phyloP scores from a whole-genome alignment of 176 grass and related monocot species.

The Phyllostachys edulis region DNA sequence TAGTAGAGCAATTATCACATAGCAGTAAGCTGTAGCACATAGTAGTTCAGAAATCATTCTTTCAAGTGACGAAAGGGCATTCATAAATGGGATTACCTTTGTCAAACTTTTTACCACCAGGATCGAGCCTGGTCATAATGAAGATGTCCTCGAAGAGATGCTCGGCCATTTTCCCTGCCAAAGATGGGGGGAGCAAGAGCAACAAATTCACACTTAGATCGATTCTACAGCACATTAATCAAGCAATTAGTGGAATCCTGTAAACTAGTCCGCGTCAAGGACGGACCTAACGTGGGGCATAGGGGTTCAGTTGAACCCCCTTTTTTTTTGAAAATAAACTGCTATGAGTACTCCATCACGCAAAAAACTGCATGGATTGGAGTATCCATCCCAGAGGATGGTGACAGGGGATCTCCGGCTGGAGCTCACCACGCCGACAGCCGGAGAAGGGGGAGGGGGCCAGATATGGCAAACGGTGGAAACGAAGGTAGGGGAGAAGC shows the following conservation, averaged over 20 bases:
- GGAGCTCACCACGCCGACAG: too few species aligned
- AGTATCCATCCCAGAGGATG: too few species aligned
- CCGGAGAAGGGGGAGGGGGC: too few species aligned
- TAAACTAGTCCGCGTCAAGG: too few species aligned
- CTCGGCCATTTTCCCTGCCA: conserved; percentile 39
- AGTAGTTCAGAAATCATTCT: not conserved
- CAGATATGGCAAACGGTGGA: too few species aligned
- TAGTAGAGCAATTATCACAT: not conserved
- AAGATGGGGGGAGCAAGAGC: not conserved
- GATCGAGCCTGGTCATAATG: conserved; percentile 37
- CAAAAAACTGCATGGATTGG: too few species aligned
- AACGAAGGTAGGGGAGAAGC: too few species aligned
- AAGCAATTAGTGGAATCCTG: not conserved
- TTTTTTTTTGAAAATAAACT: too few species aligned
- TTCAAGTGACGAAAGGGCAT: not conserved
- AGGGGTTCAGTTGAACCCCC: too few species aligned
- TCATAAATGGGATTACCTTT: conserved; percentile 43
- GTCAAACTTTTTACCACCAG: conserved; percentile 82
- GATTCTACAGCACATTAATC: not conserved
- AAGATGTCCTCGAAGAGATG: conserved; percentile 69
- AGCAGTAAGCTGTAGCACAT: not conserved
- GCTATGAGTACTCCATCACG: too few species aligned
- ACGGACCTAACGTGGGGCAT: too few species aligned
- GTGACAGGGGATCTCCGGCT: too few species aligned
- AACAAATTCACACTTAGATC: not conserved